These are phyloP conservation scores for Scleromitrula shiraiana DNA, from an alignment of 2,329 filamentous ascomycete genomes.

Conservation along the genomic window DNA sequence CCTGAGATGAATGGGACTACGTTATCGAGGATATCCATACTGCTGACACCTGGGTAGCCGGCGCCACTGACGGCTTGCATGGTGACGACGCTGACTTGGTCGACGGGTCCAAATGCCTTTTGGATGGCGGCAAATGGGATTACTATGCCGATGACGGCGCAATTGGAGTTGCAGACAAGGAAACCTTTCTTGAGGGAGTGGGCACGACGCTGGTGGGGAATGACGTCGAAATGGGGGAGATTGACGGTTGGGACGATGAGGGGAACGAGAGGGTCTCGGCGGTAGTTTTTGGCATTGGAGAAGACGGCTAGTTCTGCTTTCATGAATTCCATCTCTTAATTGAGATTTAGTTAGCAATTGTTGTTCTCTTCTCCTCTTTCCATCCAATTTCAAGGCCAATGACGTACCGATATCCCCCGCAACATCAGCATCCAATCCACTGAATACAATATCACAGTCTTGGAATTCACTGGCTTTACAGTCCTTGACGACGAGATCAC, in stretches of 20 bases:
- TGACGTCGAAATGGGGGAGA: conserved; percentile 75
- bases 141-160: conserved; percentile 91
- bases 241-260: conserved; percentile 95
- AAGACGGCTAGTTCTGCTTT: conserved; percentile 85
- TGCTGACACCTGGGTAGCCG: conserved; percentile 81
- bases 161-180: conserved; percentile 96
- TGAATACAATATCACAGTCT: conserved; percentile 91
- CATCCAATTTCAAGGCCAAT: background rate
- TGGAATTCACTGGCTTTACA: conserved; percentile 75
- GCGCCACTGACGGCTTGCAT: conserved; percentile 92
- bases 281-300: conserved; percentile 97
- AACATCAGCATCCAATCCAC: conserved; percentile 84
- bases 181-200: conserved; percentile 75
- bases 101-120: conserved; percentile 75
- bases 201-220: conserved; percentile 76
- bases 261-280: conserved; percentile 80
- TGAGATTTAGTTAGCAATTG: background rate
- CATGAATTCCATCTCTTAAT: conserved; percentile 78
- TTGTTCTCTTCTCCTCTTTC: too few relatives aligned
- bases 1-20: conserved; percentile 88
- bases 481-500: conserved; percentile 74
- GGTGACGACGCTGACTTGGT: conserved; percentile 71
- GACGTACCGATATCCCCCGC: conserved; percentile 78
- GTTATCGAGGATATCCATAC: conserved; percentile 95
- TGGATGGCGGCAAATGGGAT: conserved; percentile 91